Percentiles rank a stretch among this genome's conserved stretches.
Evolutionary conservation across 305 asterid genomes (phyloP).

Genomic region (Fraxinus velutina): DNA sequence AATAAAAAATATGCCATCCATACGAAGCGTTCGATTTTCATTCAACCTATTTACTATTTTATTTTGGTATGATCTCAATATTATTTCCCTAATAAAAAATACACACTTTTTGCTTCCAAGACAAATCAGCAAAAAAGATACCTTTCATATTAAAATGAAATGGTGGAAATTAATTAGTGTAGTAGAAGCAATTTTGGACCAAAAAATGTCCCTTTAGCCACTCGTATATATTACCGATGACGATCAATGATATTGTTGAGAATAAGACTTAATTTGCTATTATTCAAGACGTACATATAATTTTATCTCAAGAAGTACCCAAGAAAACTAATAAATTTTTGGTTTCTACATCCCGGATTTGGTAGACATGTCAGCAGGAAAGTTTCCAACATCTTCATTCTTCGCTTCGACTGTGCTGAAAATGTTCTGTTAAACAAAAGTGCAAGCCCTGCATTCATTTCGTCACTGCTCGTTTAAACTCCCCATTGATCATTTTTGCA

Average conservation of each 20-base stretch:
- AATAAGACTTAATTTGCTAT: background rate
- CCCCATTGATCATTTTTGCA: background rate
- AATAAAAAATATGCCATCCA: background rate
- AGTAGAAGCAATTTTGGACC: background rate
- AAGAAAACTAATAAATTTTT: background rate
- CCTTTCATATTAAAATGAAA: background rate
- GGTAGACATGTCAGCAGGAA: background rate
- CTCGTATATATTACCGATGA: background rate
- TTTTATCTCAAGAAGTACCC: background rate
- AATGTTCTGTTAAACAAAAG: background rate
- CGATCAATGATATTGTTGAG: background rate
- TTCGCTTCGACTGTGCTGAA: background rate
- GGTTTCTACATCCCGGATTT: background rate
- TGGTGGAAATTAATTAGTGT: background rate
- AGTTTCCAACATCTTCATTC: background rate
- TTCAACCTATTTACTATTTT: no score
- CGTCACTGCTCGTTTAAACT: background rate
- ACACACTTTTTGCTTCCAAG: background rate
- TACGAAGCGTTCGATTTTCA: background rate
- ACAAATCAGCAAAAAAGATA: background rate
- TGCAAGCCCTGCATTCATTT: background rate
- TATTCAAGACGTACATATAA: background rate
- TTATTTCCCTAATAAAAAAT: no score
- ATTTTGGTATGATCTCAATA: background rate
- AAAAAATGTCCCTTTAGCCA: background rate